phyloP scores from a whole-genome alignment of 192 early-diverging fungal species.

The Gonapodya sp. region DNA sequence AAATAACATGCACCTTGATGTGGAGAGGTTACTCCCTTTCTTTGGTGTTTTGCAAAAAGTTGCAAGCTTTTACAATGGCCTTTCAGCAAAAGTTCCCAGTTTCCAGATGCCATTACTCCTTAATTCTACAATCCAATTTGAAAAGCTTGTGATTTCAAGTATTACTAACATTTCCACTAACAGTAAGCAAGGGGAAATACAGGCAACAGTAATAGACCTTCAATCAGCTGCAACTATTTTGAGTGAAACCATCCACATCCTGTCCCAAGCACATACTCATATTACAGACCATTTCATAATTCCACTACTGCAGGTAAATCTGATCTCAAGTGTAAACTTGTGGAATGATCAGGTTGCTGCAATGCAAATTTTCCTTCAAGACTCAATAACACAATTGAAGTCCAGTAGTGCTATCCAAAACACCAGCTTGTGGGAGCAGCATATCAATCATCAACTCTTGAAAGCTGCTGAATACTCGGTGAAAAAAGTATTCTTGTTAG shows the following conservation, averaged over 20 bases:
- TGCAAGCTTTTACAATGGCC: neutral
- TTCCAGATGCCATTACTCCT: neutral
- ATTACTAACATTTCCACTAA: neutral
- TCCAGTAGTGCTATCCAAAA: too few relatives aligned
- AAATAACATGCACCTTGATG: neutral
- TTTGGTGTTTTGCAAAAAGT: neutral
- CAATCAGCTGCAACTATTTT: neutral
- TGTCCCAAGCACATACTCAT: neutral
- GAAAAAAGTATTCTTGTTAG: too few relatives aligned
- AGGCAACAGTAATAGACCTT: neutral
- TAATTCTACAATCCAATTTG: neutral
- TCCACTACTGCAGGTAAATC: neutral
- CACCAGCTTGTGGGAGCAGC: too few relatives aligned
- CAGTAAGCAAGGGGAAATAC: neutral
- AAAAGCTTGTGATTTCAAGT: neutral
- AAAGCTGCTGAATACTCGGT: too few relatives aligned
- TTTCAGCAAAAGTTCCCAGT: neutral
- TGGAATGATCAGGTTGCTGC: too few relatives aligned
- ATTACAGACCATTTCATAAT: neutral
- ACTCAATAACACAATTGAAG: too few relatives aligned
- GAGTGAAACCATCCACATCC: neutral
- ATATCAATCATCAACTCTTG: too few relatives aligned
- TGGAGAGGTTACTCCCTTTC: neutral
- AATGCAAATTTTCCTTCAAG: too few relatives aligned
- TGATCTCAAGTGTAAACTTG: neutral